Base-by-base conservation (phyloP, 345 rosid genomes). In the Eucalyptus leucophloia region DNA sequence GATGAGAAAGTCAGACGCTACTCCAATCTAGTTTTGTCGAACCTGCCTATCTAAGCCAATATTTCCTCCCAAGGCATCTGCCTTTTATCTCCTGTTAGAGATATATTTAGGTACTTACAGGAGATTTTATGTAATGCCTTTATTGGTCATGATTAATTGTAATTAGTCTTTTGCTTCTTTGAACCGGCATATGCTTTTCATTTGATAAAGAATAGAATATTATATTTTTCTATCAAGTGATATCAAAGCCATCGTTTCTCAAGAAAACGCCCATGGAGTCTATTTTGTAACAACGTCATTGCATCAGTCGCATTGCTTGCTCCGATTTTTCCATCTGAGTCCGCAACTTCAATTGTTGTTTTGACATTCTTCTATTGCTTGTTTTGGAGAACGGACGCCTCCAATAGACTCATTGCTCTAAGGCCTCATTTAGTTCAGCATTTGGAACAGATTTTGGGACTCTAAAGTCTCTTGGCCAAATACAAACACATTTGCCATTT, bases 401-500 rank as follows among this genome's bases (percentile, higher is more conserved):
- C 16, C 8, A 12, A 3, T 12, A 28, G 17, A 28, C 9, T 62
- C 32, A 28, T 1, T 0, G 17, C 8, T 12, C 67, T 60, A 11
- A 24, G 30, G 3, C 19, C 7, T 0, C 19, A 3, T 16, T 50
- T 50, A 8, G 7, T 50, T 50, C 1, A 3, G 0, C 3, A 16
- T 50, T 50, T 50, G 53, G 2, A 50, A 50, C 6, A 19, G 53
- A 3, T 3, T 50, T 50, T 50, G 19, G 2, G 53, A 50, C 1
- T 50, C 1, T 50, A 50, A 50, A 50, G 53, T 50, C 19, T 0
- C 1, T 50, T 50, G 1, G 3, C 8, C 19, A 50, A 16, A 50
- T 16, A 2, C 19, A 50, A 50, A 50, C 0, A 7, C 0, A 0
- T 50, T 50, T 50, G 1, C 7, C 0, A 0, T 50, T 50, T 50